phyloP scores from a whole-genome alignment of 129 eudicot species.

The Scalesia atractyloides region DNA sequence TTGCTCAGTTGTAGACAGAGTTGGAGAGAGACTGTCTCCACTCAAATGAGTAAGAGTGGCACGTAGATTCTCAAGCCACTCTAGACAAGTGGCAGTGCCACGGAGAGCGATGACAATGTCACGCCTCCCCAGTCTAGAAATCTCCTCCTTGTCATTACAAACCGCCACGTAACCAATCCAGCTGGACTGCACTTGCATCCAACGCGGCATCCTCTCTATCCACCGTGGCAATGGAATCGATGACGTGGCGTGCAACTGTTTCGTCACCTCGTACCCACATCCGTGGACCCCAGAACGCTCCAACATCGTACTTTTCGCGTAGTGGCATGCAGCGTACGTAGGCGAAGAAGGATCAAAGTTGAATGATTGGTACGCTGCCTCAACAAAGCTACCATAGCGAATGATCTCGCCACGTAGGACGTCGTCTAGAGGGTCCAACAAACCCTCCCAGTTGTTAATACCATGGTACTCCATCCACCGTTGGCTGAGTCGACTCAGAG shows the following conservation, averaged over 20 bases:
- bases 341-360: slow-evolving; percentile 66
- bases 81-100: slow-evolving; percentile 76
- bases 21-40: neutral
- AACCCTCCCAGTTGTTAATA: slow-evolving; percentile 70
- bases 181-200: slow-evolving; percentile 65
- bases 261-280: slow-evolving; percentile 66
- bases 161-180: slow-evolving; percentile 93
- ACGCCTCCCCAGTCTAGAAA: slow-evolving; percentile 67
- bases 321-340: slow-evolving; percentile 45
- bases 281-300: slow-evolving; percentile 42
- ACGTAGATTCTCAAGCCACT: slow-evolving; percentile 88
- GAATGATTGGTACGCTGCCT: slow-evolving; percentile 62
- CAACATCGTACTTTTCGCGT: slow-evolving; percentile 39
- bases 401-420: slow-evolving; percentile 65
- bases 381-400: slow-evolving; percentile 74
- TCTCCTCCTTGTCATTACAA: slow-evolving; percentile 56
- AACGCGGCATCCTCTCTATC: slow-evolving; percentile 47
- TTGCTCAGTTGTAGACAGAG: neutral
- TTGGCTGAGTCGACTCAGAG: slow-evolving; percentile 27
- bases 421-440: slow-evolving; percentile 82
- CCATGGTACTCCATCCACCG: slow-evolving; percentile 86
- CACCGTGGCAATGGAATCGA: slow-evolving; percentile 71
- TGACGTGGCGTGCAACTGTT: slow-evolving; percentile 62
- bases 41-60: slow-evolving; percentile 57
- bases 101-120: slow-evolving; percentile 80